These are phyloP conservation scores for Phoma sp. DNA, from an alignment of 2,329 filamentous ascomycete genomes.

Conservation along the genomic window DNA sequence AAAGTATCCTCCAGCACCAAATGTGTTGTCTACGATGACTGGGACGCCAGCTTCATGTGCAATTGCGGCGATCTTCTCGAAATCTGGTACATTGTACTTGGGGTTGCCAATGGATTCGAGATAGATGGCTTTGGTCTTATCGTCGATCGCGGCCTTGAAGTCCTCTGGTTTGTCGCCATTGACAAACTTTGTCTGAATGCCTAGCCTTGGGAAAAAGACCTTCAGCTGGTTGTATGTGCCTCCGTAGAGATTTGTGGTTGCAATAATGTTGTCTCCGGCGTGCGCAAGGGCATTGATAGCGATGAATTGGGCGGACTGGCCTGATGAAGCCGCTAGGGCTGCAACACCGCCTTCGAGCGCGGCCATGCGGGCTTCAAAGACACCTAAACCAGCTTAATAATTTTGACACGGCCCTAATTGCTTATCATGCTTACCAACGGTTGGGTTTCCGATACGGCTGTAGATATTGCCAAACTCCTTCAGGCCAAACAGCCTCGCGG, in stretches of 20 bases:
- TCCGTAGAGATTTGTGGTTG: constrained; percentile 86
- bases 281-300: constrained; percentile 83
- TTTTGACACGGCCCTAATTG: no score
- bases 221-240: constrained; percentile 99
- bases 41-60: constrained; percentile 72
- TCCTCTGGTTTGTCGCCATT: constrained; percentile 80
- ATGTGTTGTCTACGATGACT: constrained; percentile 82
- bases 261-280: constrained; percentile 90
- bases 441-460: constrained; percentile 82
- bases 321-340: constrained; percentile 83
- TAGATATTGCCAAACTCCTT: constrained; percentile 99
- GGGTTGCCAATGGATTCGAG: constrained; percentile 91
- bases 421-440: constrained; percentile 57
- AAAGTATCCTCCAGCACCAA: constrained; percentile 91
- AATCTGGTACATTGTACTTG: constrained; percentile 89
- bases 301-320: constrained; percentile 93
- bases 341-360: constrained; percentile 91
- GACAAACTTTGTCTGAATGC: constrained; percentile 88
- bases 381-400: no score
- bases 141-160: constrained; percentile 83
- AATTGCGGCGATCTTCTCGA: constrained; percentile 83
- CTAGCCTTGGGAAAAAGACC: constrained; percentile 84
- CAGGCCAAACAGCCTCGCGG: constrained; percentile 91
- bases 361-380: constrained; percentile 96
- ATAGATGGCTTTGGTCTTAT: constrained; percentile 91